A percentile compares a stretch with the other conserved stretches of the same genome.
These are phyloP conservation scores for Smittium culicis DNA, from an alignment of 371 early-diverging fungal genomes.

Conservation along the genomic window DNA sequence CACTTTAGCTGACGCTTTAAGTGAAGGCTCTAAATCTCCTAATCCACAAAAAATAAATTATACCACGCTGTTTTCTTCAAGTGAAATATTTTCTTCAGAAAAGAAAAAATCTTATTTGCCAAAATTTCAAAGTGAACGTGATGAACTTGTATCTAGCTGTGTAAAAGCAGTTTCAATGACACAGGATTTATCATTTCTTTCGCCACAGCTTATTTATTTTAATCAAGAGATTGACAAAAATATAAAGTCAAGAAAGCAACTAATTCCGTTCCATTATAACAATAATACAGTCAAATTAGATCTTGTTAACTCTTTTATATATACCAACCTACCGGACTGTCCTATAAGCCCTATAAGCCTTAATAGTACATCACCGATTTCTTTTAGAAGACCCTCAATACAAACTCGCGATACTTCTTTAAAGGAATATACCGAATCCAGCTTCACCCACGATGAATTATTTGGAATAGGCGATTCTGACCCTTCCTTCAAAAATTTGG, in stretches of 20 bases:
- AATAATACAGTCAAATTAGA: neutral
- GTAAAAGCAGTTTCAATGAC: neutral
- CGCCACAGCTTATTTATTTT: neutral
- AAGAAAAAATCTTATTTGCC: constrained; percentile 13
- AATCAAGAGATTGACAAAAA: neutral
- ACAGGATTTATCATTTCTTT: neutral
- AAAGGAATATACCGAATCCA: constrained; percentile 1
- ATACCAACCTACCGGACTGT: neutral
- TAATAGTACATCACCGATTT: neutral
- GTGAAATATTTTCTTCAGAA: neutral
- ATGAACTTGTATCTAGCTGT: neutral
- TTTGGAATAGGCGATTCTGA: neutral
- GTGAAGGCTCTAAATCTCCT: neutral
- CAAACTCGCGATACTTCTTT: neutral
- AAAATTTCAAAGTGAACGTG: constrained; percentile 8
- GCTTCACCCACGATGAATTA: neutral
- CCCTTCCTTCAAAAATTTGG: neutral
- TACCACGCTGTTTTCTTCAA: neutral
- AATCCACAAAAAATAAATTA: neutral
- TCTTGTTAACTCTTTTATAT: neutral
- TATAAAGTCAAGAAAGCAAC: neutral
- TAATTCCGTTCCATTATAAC: neutral
- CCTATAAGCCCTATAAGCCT: neutral
- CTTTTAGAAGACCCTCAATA: neutral
- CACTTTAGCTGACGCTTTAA: constrained; percentile 6